These are phyloP conservation scores for Lophiostoma macrostomum DNA, from an alignment of 495 filamentous ascomycete species.

Conservation along the genomic window DNA sequence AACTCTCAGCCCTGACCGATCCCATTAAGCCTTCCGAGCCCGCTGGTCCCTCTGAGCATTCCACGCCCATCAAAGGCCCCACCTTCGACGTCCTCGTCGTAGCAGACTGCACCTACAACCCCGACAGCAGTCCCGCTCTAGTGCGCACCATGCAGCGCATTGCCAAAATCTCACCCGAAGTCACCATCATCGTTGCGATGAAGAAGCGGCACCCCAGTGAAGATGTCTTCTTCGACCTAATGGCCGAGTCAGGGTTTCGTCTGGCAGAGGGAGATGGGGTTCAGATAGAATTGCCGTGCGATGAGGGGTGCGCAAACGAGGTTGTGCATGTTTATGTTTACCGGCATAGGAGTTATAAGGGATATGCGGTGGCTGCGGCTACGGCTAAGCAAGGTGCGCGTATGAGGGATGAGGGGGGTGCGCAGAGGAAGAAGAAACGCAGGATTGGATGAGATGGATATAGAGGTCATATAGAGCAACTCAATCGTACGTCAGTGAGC, in stretches of 20 bases:
- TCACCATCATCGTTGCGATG: conserved; percentile 67
- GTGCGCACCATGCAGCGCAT: conserved; percentile 66
- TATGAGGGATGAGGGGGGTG: too few species aligned
- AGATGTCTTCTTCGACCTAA: conserved; percentile 71
- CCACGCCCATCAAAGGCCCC: too few species aligned
- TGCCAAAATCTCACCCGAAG: conserved; percentile 48
- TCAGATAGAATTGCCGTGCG: conserved; percentile 56
- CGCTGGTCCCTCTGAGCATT: too few species aligned
- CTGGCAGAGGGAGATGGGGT: conserved; percentile 49
- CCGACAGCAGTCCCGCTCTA: conserved; percentile 70
- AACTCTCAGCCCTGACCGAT: too few species aligned
- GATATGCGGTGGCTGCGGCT: too few species aligned
- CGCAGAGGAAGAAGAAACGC: too few species aligned
- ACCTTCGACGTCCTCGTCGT: conserved; percentile 71
- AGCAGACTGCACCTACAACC: conserved; percentile 95
- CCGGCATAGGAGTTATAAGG: too few species aligned
- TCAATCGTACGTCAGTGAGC: too few species aligned
- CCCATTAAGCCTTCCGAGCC: too few species aligned
- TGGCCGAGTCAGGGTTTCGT: conserved; percentile 57
- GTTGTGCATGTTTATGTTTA: conserved; percentile 50
- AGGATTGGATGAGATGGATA: too few species aligned
- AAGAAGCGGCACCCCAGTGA: conserved; percentile 87
- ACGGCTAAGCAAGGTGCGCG: too few species aligned
- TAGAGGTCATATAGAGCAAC: too few species aligned
- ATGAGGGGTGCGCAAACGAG: conserved; percentile 55